phyloP scores from a whole-genome alignment of 306 rosid species.

The Quercus mongolica region DNA sequence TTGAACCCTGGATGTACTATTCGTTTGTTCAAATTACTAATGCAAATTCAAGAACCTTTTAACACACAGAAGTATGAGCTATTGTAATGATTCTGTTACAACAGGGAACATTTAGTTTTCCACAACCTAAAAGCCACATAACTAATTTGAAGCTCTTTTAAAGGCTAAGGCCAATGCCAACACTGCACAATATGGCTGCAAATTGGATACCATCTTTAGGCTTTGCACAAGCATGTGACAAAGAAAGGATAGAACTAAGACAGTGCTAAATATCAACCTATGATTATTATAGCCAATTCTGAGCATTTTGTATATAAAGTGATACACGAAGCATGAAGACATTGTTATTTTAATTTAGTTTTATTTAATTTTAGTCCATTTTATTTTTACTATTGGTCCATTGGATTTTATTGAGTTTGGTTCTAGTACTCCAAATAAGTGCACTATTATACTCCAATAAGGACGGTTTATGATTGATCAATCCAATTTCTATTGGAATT shows the following conservation, averaged over 20 bases:
- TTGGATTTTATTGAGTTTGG: too few species aligned
- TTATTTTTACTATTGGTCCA: too few species aligned
- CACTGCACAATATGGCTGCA: background rate
- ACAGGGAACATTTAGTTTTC: background rate
- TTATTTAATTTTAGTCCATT: too few species aligned
- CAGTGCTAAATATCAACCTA: background rate
- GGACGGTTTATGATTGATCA: too few species aligned
- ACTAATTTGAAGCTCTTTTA: background rate
- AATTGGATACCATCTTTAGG: background rate
- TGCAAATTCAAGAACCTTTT: background rate
- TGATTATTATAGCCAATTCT: background rate
- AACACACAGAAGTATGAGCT: background rate
- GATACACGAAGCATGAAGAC: too few species aligned
- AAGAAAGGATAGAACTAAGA: background rate
- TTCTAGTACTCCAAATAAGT: too few species aligned
- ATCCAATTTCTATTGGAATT: too few species aligned
- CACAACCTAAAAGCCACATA: background rate
- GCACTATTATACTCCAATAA: too few species aligned
- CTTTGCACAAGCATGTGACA: background rate
- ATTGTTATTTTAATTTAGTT: too few species aligned
- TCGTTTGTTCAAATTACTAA: background rate
- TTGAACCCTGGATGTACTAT: background rate
- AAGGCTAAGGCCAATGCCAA: background rate
- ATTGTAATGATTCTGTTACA: background rate
- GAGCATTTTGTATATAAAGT: background rate